phyloP scores from a whole-genome alignment of 192 early-diverging fungal genomes.

The Entomortierella parvispora region DNA sequence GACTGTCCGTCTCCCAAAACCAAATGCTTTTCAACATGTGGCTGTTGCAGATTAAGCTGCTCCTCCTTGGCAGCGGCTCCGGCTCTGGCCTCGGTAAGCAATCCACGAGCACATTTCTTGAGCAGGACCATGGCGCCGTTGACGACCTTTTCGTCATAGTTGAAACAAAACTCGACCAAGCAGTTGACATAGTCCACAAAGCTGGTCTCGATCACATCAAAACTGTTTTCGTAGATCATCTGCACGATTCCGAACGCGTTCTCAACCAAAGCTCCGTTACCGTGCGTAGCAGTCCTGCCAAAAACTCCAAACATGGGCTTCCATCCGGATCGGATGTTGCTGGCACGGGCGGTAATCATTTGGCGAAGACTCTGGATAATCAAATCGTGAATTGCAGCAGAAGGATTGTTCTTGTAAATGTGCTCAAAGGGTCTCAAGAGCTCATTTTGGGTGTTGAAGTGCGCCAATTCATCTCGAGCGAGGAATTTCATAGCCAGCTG shows the following conservation, averaged over 20 bases:
- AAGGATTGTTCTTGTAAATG: conserved; percentile 81
- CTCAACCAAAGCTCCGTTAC: conserved; percentile 58
- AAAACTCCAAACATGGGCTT: conserved; percentile 74
- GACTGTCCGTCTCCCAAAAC: conserved; percentile 71
- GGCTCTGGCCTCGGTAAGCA: conserved; percentile 44
- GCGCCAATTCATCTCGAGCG: conserved; percentile 92
- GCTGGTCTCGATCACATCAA: conserved; percentile 57
- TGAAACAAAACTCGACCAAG: conserved; percentile 60
- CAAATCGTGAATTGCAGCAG: conserved; percentile 75
- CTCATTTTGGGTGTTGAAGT: conserved; percentile 94
- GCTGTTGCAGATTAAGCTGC: neutral
- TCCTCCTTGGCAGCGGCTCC: conserved; percentile 31
- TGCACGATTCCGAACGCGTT: conserved; percentile 54
- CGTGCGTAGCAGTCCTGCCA: conserved; percentile 73
- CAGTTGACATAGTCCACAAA: conserved; percentile 62
- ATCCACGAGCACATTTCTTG: conserved; percentile 52
- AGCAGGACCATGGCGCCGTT: conserved; percentile 69
- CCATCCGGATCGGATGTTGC: conserved; percentile 86
- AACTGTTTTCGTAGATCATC: conserved; percentile 57
- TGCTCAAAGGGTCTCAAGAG: conserved; percentile 93
- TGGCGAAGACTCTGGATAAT: conserved; percentile 78
- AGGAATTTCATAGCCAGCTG: conserved; percentile 95
- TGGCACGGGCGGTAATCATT: conserved; percentile 76
- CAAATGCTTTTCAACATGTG: conserved; percentile 28
- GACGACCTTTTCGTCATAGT: conserved; percentile 54